Evolutionary conservation across 345 rosid genomes (phyloP), one percentile per base, ranked within the genome.

Genomic region (Cochlearia excelsa): DNA sequence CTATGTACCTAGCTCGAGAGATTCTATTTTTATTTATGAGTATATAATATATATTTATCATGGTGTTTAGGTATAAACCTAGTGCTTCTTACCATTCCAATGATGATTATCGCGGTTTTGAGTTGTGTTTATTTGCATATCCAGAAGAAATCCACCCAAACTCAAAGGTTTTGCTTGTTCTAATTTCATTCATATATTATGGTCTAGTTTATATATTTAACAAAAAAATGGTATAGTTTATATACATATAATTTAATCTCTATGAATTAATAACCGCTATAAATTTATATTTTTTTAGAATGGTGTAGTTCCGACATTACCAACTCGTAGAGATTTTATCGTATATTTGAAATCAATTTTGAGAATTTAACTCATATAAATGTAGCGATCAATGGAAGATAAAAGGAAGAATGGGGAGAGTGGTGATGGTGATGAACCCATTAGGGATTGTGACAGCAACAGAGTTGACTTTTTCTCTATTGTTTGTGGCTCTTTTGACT

Each of bases 81-180:
- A 40, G 72, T 86, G 59, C 77, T 86, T 34, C 81, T 82, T 30
- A 71, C 88, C 2, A 66, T 77, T 55, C 94, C 96, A 2, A 52
- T 82, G 60, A 78, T 84, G 83, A 63, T 82, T 51, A 72, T 86
- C 41, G 81, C 91, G 47, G 65, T 59, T 48, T 53, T 81, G 39
- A 86, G 87, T 45, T 81, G 94, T 54, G 33, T 80, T 46, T 78
- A 77, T 76, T 83, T 85, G 62, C 88, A 85, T 71, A 54, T 77
- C 41, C 72, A 70, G 69, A 79, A 74, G 61, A 73, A 67, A 56
- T 54, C 69, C 2, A 61, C 54, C 3, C 47, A 57, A 43, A 7
- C 26, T 54, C 66, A 46, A 64, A 70, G 64, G 34, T 70, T 27
- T n/a, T 27, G 7, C 31, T 61, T 54, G 45, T 47, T 35, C 34